phyloP scores from a whole-genome alignment of 139 green algal genomes.

The Chlamydomonas sphaeroides region DNA sequence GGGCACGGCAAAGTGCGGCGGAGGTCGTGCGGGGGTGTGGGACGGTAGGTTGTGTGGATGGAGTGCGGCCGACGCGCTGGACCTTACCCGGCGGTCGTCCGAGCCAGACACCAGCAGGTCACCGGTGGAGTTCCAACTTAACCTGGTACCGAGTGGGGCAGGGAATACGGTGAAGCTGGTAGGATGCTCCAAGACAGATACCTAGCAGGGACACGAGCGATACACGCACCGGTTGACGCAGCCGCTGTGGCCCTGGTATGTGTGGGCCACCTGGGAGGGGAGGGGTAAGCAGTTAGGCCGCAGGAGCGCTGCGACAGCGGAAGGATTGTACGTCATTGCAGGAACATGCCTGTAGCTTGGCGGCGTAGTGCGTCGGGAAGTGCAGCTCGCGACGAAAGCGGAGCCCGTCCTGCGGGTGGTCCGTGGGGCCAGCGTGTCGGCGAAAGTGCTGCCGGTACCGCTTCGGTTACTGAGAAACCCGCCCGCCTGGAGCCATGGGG shows the following conservation, averaged over 20 bases:
- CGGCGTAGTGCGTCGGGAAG: conserved; percentile 27
- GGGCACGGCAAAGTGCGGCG: no score
- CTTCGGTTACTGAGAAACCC: no score
- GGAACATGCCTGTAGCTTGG: conserved; percentile 56
- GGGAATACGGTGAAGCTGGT: no score
- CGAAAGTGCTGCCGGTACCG: no score
- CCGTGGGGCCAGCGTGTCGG: no score
- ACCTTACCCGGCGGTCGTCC: conserved; percentile 72
- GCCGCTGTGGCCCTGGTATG: conserved; percentile 71
- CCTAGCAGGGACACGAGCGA: no score
- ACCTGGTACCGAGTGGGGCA: no score
- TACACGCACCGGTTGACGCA: conserved; percentile 92
- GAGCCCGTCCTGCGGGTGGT: not conserved
- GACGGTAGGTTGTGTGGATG: not conserved
- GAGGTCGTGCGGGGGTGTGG: not conserved
- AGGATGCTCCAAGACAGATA: no score
- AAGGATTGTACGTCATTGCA: no score
- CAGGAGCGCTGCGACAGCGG: no score
- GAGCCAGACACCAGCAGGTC: conserved; percentile 75
- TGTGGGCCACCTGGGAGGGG: conserved; percentile 37
- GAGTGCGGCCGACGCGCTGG: not conserved
- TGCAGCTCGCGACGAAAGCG: not conserved
- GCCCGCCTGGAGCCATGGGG: no score
- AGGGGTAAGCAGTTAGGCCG: no score
- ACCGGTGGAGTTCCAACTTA: conserved; percentile 80